A percentile compares a stretch with the other conserved stretches of the same genome.
Conservation (phyloP, 805 yeast genomes). For the Cyberlindnera sargentensis region DNA sequence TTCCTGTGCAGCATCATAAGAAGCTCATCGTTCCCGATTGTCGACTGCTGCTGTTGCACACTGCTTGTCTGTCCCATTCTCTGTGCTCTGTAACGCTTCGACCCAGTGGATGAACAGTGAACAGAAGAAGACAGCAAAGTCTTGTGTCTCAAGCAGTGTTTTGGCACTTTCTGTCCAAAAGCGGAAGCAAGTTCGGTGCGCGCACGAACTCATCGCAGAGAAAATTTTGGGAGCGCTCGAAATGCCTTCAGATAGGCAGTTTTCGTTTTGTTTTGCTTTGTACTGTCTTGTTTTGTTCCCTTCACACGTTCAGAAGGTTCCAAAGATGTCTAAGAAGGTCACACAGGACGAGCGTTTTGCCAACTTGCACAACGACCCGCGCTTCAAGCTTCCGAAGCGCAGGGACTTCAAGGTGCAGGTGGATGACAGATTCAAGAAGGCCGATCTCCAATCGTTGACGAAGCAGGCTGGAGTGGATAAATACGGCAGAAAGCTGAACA, state of each 20-base stretch:
- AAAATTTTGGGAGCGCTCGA: background rate
- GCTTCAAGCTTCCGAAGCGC: slow-evolving; percentile 70
- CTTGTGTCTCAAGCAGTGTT: background rate
- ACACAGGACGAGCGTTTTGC: slow-evolving; percentile 72
- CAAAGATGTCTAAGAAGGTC: slow-evolving; percentile 11
- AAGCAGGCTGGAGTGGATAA: slow-evolving; percentile 62
- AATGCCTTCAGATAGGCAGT: background rate
- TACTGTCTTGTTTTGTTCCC: too few relatives aligned
- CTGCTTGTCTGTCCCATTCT: slow-evolving; percentile 22
- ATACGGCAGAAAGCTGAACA: slow-evolving; percentile 70
- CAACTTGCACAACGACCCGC: slow-evolving; percentile 77
- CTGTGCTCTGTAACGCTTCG: background rate
- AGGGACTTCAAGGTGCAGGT: slow-evolving; percentile 67
- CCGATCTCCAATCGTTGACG: slow-evolving; percentile 50
- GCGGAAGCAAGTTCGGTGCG: background rate
- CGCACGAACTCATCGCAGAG: background rate
- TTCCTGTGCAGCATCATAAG: slow-evolving; percentile 23
- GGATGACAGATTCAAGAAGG: slow-evolving; percentile 77
- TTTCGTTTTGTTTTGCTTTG: too few relatives aligned
- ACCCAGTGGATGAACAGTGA: background rate
- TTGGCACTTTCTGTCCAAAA: too few relatives aligned
- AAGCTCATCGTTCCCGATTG: slow-evolving; percentile 18
- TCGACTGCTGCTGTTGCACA: slow-evolving; percentile 1
- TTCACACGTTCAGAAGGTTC: background rate
- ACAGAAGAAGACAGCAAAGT: background rate